Conservation (phyloP, 805 yeast genomes). For the Sungouiella blattae region DNA sequence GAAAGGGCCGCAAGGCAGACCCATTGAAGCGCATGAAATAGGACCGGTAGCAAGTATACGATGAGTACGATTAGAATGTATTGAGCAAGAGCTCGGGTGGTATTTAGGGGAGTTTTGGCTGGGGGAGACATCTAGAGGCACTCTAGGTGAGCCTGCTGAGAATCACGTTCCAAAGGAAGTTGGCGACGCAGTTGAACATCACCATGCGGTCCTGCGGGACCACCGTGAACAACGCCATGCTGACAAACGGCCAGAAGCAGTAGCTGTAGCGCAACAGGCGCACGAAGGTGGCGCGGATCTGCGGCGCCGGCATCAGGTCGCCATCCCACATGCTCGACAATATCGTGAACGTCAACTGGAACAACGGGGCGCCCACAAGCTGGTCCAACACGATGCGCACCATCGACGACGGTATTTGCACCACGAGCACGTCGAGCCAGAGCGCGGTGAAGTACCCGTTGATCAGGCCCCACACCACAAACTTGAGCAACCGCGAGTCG, state of each 20-base stretch:
- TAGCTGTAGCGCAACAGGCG: conserved; percentile 51
- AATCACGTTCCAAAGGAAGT: conserved; percentile 53
- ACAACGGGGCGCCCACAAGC: conserved; percentile 49
- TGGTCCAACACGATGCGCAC: conserved; percentile 52
- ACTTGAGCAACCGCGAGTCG: conserved; percentile 38
- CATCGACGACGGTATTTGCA: conserved; percentile 30
- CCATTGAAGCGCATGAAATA: conserved; percentile 49
- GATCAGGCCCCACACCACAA: conserved; percentile 56
- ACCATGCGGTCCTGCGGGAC: conserved; percentile 50
- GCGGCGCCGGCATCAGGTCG: conserved; percentile 9
- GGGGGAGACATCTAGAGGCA: conserved; percentile 2
- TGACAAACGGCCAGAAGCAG: conserved; percentile 58
- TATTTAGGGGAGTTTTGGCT: not conserved
- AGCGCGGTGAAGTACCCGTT: conserved; percentile 53
- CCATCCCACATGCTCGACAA: conserved; percentile 57
- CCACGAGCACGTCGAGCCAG: conserved; percentile 51
- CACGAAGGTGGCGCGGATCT: conserved; percentile 29
- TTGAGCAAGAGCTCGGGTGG: too few relatives aligned
- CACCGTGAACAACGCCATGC: conserved; percentile 46
- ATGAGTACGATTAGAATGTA: not conserved
- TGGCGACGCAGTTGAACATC: conserved; percentile 56
- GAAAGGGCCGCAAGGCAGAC: conserved; percentile 47
- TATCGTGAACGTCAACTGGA: conserved; percentile 49
- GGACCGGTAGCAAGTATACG: not conserved
- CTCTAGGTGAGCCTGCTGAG: conserved; percentile 20